Evolutionary conservation across 2,329 filamentous ascomycete species (phyloP), one percentile per base, ranked within the genome.

Genomic region (Tolypocladium inflatum): DNA sequence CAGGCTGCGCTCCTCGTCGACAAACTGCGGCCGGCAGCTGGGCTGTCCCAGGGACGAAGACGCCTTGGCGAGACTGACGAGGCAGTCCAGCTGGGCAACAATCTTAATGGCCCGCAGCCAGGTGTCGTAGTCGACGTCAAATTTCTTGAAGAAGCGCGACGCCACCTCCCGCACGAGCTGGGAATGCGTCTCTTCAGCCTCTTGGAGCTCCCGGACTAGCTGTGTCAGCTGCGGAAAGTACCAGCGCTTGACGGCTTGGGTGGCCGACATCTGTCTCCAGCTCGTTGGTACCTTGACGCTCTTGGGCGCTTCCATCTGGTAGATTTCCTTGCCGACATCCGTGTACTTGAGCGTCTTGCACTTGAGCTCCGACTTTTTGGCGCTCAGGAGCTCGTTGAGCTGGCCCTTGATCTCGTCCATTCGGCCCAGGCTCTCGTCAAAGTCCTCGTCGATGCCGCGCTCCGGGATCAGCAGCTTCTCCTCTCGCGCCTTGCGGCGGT

Each of bases 241-340:
- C 77, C 93, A 99, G 0, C 94, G 88, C 74, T 96, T 97, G 67
- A 95, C 89, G 58, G 87, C 85, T 62, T 88, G 84, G 0, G 94
- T 97, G 0, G 92, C 89, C 5, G 94, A 97, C 91, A 97, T 97
- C 69, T 97, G 93, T 62, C 91, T 87, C 92, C 94, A 99, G 65
- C 78, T 84, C 63, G 88, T 88, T 0, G 94, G 94, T 2, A 99
- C 85, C 72, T 95, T 96, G 67, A 90, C 78, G 1, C 77, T 76
- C 72, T 94, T 96, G 0, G 94, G 93, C 0, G 90, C 88, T 70
- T 99, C 94, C 13, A 99, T 80, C 73, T 99, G 93, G 74, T 96
- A 97, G 56, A 99, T 90, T 68, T 99, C 94, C 71, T 99, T 99
- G 61, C 94, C 94, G 9, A 95, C 88, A 68, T 97, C 90, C 35